Evolutionary conservation across 2,329 filamentous ascomycete genomes (phyloP).

Genomic region (Colletotrichum somersetense): DNA sequence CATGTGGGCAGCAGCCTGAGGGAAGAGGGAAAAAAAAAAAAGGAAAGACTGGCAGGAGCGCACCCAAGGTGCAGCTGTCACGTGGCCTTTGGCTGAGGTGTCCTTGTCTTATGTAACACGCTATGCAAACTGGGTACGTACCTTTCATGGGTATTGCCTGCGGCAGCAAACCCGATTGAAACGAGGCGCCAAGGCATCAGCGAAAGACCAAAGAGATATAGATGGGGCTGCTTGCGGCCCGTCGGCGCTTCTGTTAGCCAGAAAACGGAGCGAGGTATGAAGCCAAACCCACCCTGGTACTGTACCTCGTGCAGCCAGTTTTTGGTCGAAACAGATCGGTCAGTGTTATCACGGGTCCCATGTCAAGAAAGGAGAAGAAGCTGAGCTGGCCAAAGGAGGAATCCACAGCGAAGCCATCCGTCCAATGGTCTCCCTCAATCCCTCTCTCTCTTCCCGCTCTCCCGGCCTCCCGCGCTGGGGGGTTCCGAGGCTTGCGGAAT

Average conservation of each 20-base stretch:
- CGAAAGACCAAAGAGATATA: slow-evolving; percentile 5
- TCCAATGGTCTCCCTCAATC: slow-evolving; percentile 25
- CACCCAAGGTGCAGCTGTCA: neutral
- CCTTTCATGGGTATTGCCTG: neutral
- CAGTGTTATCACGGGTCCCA: slow-evolving; percentile 27
- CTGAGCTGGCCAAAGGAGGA: slow-evolving; percentile 30
- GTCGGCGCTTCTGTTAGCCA: slow-evolving; percentile 36
- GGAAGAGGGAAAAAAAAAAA: neutral
- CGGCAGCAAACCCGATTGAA: neutral
- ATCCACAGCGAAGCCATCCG: slow-evolving; percentile 22
- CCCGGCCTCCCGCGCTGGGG: slow-evolving; percentile 37
- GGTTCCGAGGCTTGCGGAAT: slow-evolving; percentile 28
- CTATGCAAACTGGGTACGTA: neutral
- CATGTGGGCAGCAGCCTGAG: slow-evolving; percentile 1
- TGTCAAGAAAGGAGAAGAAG: slow-evolving; percentile 35
- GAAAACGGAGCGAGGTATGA: slow-evolving; percentile 28
- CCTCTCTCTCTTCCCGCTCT: slow-evolving; percentile 36
- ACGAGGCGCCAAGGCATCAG: slow-evolving; percentile 10
- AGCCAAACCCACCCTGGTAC: neutral
- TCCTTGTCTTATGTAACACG: neutral
- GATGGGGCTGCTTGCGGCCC: slow-evolving; percentile 35
- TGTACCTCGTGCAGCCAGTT: neutral
- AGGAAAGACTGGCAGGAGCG: neutral
- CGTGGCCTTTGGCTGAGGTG: neutral
- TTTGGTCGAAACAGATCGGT: slow-evolving; percentile 35